Base-by-base conservation (phyloP, 176 grass and related monocot species). In the Miscanthus lutarioriparius region DNA sequence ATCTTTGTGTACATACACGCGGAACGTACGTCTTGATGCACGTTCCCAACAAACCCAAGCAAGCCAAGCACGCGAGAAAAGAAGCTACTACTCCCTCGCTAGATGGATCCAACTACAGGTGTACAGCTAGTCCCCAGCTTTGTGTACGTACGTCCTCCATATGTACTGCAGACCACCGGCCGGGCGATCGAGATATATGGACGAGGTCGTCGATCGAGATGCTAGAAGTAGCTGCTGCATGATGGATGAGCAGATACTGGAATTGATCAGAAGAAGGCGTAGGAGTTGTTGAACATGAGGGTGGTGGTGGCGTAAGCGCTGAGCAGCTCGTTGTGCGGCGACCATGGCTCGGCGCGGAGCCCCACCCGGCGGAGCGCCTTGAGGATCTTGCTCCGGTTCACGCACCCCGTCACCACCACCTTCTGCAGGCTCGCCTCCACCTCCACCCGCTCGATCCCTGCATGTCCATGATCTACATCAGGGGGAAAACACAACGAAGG, bases 381-480 rank as follows among this genome's bases (percentile, higher is more conserved):
- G 64, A 99, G 88, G 69, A 99, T 92, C 90, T 94, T 99, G 86
- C 90, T 99, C 88, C 90, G 82, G 86, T 96, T 94, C 33, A 90
- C 90, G 91, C 95, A 96, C 36, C 96, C 96, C 7, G 88, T 99
- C 61, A 96, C 93, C 61, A 92, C 84, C 36, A 96, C 96, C 86
- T 99, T 99, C 89, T 99, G 91, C 63, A 94, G 87, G 84, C 88
- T 99, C 39, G 71, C 91, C 85, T 99, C 96, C 80, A 99, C 87
- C 85, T 99, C 96, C 32, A 99, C 96, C 75, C 90, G 94, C 88
- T 99, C 93, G 25, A 99, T 95, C 1, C 93, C 96, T 99, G 90
- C 74, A 53, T 17, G 15, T 0, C 47, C 5, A 51, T 6, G 16
- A 53, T 56, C 53, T 0, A 56, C 53, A 20, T 22, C 3, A 3